phyloP scores from a whole-genome alignment of 148 eudicot species.

The Fagopyrum tataricum region DNA sequence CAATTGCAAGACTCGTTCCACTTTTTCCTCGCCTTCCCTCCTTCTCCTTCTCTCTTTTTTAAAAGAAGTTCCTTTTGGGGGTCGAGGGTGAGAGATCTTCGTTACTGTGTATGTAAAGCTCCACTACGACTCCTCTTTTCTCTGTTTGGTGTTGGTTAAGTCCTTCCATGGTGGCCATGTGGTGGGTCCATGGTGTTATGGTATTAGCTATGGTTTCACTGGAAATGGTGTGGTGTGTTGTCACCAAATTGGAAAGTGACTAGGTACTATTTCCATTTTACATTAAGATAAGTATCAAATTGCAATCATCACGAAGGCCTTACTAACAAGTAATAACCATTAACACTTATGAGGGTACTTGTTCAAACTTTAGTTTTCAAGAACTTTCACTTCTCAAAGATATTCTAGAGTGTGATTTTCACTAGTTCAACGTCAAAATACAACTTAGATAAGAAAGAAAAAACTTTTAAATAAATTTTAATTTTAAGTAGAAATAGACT shows the following conservation, averaged over 20 bases:
- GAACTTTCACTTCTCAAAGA: too few relatives aligned
- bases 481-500: too few relatives aligned
- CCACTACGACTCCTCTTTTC: neutral
- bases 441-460: too few relatives aligned
- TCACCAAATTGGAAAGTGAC: neutral
- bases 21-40: neutral
- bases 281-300: neutral
- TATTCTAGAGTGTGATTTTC: too few relatives aligned
- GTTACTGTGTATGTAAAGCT: neutral
- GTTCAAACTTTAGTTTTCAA: too few relatives aligned
- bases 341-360: too few relatives aligned
- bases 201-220: neutral
- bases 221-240: neutral
- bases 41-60: neutral
- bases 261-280: neutral
- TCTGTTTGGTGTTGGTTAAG: neutral
- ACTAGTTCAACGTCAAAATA: too few relatives aligned
- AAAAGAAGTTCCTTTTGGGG: neutral
- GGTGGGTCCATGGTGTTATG: neutral
- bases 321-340: too few relatives aligned
- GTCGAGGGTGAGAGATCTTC: neutral
- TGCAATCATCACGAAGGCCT: too few relatives aligned
- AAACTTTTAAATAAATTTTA: too few relatives aligned
- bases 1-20: neutral
- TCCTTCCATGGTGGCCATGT: neutral